Conservation (phyloP, 176 grass and related monocot genomes). For the Phoenix dactylifera region DNA sequence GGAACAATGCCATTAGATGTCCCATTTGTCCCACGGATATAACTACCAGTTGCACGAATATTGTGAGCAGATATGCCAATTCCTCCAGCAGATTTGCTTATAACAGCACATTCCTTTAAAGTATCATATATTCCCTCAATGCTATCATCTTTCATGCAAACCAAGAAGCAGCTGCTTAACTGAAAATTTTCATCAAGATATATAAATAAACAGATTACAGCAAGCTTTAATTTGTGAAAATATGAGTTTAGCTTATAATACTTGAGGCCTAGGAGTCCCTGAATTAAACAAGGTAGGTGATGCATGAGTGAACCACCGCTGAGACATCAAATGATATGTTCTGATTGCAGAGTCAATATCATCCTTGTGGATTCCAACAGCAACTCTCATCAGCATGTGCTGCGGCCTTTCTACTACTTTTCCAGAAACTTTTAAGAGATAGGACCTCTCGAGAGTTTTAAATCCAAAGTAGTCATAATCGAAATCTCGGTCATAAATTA, state of each 20-base stretch:
- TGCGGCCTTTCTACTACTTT: constrained; percentile 73
- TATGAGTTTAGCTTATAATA: constrained; percentile 14
- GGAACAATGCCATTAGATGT: constrained; percentile 89
- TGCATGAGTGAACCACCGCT: constrained; percentile 97
- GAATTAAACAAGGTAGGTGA: constrained; percentile 87
- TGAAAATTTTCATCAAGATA: constrained; percentile 20
- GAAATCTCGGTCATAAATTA: constrained; percentile 94
- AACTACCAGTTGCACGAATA: constrained; percentile 74
- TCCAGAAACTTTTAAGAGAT: constrained; percentile 62
- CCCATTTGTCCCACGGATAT: constrained; percentile 87
- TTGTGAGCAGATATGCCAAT: constrained; percentile 89
- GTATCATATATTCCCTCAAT: constrained; percentile 99
- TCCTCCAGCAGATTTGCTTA: constrained; percentile 94
- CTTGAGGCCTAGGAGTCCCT: constrained; percentile 84
- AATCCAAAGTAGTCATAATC: constrained; percentile 99
- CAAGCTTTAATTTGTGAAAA: too few species aligned
- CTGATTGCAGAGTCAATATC: constrained; percentile 69
- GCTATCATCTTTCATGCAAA: constrained; percentile 98
- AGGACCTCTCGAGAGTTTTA: constrained; percentile 93
- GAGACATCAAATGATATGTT: constrained; percentile 91
- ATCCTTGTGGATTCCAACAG: constrained; percentile 92
- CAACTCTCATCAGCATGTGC: constrained; percentile 97
- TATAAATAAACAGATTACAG: neutral
- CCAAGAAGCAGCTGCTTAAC: constrained; percentile 92
- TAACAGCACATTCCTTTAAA: constrained; percentile 84